Conservation (phyloP, 257 asterid genomes). For the Vinca minor region DNA sequence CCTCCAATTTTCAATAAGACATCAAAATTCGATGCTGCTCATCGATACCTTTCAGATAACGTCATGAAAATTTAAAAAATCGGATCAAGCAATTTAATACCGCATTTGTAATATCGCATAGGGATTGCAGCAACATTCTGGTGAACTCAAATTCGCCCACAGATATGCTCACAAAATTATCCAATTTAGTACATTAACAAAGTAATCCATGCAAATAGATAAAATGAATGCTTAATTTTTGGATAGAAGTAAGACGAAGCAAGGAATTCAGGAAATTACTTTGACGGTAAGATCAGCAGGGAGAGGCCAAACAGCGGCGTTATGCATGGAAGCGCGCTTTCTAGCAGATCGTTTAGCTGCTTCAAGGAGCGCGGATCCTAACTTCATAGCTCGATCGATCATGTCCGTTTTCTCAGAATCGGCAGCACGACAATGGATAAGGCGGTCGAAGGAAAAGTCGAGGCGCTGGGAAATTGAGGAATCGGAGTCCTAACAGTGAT, state of each 20-base stretch:
- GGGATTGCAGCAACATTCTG: no score
- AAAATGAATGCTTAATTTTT: background rate
- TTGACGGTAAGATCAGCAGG: slow-evolving; percentile 71
- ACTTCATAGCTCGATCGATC: slow-evolving; percentile 53
- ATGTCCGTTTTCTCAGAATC: slow-evolving; percentile 44
- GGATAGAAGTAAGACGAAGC: background rate
- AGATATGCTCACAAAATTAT: background rate
- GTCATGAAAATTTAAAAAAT: background rate
- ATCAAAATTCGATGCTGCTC: no score
- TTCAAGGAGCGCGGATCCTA: slow-evolving; percentile 63
- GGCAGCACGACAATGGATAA: slow-evolving; percentile 37
- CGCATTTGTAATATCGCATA: background rate
- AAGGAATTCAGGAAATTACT: slow-evolving; percentile 31
- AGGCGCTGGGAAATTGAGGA: slow-evolving; percentile 36
- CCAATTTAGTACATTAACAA: background rate
- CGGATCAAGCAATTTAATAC: background rate
- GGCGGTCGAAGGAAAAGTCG: slow-evolving; percentile 54
- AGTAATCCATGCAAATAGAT: background rate
- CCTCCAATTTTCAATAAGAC: no score
- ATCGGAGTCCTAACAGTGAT: slow-evolving; percentile 44
- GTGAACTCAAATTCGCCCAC: background rate
- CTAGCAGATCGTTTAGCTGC: slow-evolving; percentile 68
- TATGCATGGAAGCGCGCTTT: slow-evolving; percentile 53
- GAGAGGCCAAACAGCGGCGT: slow-evolving; percentile 61
- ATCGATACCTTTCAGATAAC: background rate